phyloP scores from a whole-genome alignment of 192 early-diverging fungal genomes.

The Rhizophlyctis rosea region DNA sequence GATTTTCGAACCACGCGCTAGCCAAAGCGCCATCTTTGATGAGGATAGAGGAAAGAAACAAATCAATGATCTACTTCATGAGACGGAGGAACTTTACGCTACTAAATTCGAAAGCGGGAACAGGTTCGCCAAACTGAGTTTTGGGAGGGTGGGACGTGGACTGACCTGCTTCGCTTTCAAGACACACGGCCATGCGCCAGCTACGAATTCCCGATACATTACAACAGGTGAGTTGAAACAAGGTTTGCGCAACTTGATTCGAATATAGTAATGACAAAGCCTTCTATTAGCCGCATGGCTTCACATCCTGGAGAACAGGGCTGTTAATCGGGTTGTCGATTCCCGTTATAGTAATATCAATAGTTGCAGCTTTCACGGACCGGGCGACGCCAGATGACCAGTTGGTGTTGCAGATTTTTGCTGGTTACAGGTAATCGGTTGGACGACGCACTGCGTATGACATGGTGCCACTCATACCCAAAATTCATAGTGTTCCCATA shows the following conservation, averaged over 20 bases:
- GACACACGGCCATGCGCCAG: slow-evolving; percentile 18
- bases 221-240: too few relatives aligned
- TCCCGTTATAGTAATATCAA: slow-evolving; percentile 20
- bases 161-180: neutral
- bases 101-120: slow-evolving; percentile 14
- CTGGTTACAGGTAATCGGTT: slow-evolving; percentile 27
- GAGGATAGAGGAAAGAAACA: neutral
- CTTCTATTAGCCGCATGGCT: slow-evolving; percentile 9
- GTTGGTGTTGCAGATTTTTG: slow-evolving; percentile 29
- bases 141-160: too few relatives aligned
- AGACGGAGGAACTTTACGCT: slow-evolving; percentile 20
- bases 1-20: neutral
- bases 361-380: slow-evolving; percentile 11
- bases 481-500: slow-evolving; percentile 32
- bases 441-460: too few relatives aligned
- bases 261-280: too few relatives aligned
- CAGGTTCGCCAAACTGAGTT: too few relatives aligned
- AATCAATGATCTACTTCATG: slow-evolving; percentile 22
- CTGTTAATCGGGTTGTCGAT: slow-evolving; percentile 30
- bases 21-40: neutral
- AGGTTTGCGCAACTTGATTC: too few relatives aligned
- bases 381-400: neutral
- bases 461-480: too few relatives aligned
- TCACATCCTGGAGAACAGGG: slow-evolving; percentile 26
- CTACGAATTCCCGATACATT: slow-evolving; percentile 26